phyloP scores from a whole-genome alignment of 1,284 basidiomycete genomes.

The Sporisorium graminicola region DNA sequence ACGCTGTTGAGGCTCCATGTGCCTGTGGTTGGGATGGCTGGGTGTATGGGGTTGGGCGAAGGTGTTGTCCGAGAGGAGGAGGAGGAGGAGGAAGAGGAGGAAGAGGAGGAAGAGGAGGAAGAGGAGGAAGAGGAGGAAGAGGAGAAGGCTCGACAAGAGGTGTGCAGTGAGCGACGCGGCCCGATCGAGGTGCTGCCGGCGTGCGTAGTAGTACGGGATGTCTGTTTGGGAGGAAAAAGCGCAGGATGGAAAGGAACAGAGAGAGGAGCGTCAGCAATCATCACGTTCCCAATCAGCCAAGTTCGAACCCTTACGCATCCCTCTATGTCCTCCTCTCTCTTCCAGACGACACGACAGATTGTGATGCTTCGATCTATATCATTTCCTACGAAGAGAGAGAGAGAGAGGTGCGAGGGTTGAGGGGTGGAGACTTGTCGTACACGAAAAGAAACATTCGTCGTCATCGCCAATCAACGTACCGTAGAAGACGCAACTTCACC shows the following conservation, averaged over 20 bases:
- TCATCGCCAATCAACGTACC: conserved; percentile 19
- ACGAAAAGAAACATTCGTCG: not conserved
- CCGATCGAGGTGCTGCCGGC: too few relatives aligned
- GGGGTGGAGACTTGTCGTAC: not conserved
- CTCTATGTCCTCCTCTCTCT: conserved; percentile 1
- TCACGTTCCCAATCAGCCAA: too few relatives aligned
- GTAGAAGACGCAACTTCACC: not conserved
- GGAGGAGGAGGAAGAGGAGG: not conserved
- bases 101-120: too few relatives aligned
- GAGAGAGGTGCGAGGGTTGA: conserved; percentile 1
- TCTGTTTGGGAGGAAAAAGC: too few relatives aligned
- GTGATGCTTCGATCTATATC: not conserved
- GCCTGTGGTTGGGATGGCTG: conserved; percentile 22
- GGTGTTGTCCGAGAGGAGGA: not conserved
- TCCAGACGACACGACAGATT: not conserved
- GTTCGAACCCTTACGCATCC: too few relatives aligned
- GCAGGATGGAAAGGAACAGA: too few relatives aligned
- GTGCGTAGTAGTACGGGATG: too few relatives aligned
- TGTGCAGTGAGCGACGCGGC: too few relatives aligned
- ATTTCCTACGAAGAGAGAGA: not conserved
- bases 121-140: not conserved
- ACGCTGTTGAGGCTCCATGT: conserved; percentile 34
- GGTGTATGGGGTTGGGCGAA: conserved; percentile 11
- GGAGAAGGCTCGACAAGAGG: too few relatives aligned
- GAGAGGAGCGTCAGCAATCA: too few relatives aligned